Evolutionary conservation across 331 rosid genomes (phyloP), one percentile per base, ranked within the genome.

Genomic region (Acacia concinna): DNA sequence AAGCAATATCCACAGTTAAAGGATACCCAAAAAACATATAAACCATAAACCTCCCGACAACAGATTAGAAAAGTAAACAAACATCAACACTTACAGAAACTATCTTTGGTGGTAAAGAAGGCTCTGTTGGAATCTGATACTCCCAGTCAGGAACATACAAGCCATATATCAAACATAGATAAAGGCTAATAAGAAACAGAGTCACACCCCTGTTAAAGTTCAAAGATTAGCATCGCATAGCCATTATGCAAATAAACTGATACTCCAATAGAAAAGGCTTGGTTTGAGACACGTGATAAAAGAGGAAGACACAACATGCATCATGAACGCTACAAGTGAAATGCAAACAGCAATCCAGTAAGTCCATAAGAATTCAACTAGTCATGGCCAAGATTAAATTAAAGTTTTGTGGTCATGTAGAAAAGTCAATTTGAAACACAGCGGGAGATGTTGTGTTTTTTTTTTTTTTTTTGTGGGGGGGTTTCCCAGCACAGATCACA

Each of bases 61-160:
- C 25, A 78, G 34, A 49, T 25, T 57, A 47, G 67, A n/a, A 41
- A 8, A 52, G 30, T 60, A 71, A 81, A 30, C 21, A 68, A 83
- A 30, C n/a, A 71, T 23, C 13, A 73, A 82, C 75, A 82, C 98
- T 85, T 72, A 96, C 99, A 21, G 90, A 87, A 88, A 89, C 81
- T 67, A 69, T 84, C 81, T 82, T 84, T 27, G 89, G 86, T 40
- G 80, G 81, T 46, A 89, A 80, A 44, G 87, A 84, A 75, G 88
- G 68, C 68, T 78, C 88, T 17, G 56, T 67, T 66, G 90, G 86
- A 85, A 91, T 79, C 68, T 78, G 97, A 86, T 88, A 96, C 86
- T 85, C 90, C 99, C 99, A 96, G 86, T 93, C 94, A 63, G 97
- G 97, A 84, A 96, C 97, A 34, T 91, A 84, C 78, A 93, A 40